Evolutionary conservation across 1,284 basidiomycete genomes (phyloP), one percentile per base, ranked within the genome.

Genomic region (Cerioporus squamosus): DNA sequence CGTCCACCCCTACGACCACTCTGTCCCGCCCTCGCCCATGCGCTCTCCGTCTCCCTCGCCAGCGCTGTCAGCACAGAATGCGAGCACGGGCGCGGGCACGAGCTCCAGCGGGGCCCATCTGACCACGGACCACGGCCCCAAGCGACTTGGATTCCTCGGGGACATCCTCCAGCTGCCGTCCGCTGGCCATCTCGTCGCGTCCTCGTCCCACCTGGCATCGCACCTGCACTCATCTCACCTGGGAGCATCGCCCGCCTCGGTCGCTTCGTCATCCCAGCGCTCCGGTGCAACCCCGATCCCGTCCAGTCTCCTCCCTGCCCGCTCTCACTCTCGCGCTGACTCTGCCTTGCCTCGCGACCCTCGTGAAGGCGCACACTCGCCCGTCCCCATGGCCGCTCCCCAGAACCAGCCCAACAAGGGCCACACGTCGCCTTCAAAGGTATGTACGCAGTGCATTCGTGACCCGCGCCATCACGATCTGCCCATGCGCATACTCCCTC

Each of bases 341-440:
- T 70, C 73, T 40, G 63, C 65, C 24, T 29, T 29, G 29, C 29
- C 29, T 29, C 47, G 31, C n/a, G 15, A 59, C 36, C 49, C 67
- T 26, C 65, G 72, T 47, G 70, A 72, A 39, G 49, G 66, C 33
- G 49, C 71, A 0, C 57, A 68, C 5, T 72, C 72, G 8, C 69
- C 73, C 4, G 53, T 31, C 2, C 45, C 66, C 3, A 68, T 70
- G 68, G 54, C 66, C 4, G 39, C 69, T 10, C 53, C 69, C 1
- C 24, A 68, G 8, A 60, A 51, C 23, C 67, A 62, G 44, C 56
- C 53, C 5, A 57, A 56, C 31, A 75, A 73, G 70, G 72, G 78
- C 51, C 80, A 87, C 69, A 77, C 81, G 10, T 90, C 88, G 5
- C 88, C 88, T 2, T 83, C 88, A 53, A 90, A 90, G 81, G 87